Evolutionary conservation across 371 early-diverging fungal species (phyloP), one percentile per base, ranked within the genome.

Genomic region (Synchytrium microbalum): DNA sequence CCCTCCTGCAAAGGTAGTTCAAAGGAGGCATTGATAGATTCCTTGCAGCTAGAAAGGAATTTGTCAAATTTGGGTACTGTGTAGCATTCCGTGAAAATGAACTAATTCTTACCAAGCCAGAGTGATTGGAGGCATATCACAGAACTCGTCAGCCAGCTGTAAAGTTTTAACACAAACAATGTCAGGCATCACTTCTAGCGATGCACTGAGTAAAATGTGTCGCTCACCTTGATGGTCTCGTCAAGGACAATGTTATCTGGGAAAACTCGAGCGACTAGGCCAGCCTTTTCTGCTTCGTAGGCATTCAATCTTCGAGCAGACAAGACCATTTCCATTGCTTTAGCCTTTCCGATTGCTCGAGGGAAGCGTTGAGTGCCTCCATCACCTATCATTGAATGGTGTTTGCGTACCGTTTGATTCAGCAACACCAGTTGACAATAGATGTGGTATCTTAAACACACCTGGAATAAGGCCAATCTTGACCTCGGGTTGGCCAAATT

Each of bases 401-500:
- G n/a, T n/a, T n/a, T n/a, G n/a, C n/a, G n/a, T n/a, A n/a, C n/a
- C n/a, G n/a, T n/a, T n/a, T n/a, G n/a, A n/a, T n/a, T n/a, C n/a
- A n/a, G n/a, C n/a, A n/a, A n/a, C n/a, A n/a, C n/a, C n/a, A n/a
- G n/a, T n/a, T n/a, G n/a, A n/a, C n/a, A n/a, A n/a, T n/a, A n/a
- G n/a, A n/a, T n/a, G n/a, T n/a, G n/a, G n/a, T n/a, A n/a, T n/a
- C n/a, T n/a, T n/a, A n/a, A n/a, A n/a, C n/a, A n/a, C 80, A 67
- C 91, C 84, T 72, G 93, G 96, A 62, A 97, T 94, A 32, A 89
- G 86, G 70, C 96, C 98, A 62, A 98, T 85, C 78, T 92, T 97
- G 79, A 98, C 96, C 71, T 98, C 98, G 32, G 98, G 98, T 78
- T 98, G 98, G 38, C 95, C 96, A 75, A 98, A 98, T 60, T 88